A percentile compares a stretch with the other conserved stretches of the same genome.
Evolutionary conservation across 148 eudicot genomes (phyloP).

Genomic region (Camellia sinensis): DNA sequence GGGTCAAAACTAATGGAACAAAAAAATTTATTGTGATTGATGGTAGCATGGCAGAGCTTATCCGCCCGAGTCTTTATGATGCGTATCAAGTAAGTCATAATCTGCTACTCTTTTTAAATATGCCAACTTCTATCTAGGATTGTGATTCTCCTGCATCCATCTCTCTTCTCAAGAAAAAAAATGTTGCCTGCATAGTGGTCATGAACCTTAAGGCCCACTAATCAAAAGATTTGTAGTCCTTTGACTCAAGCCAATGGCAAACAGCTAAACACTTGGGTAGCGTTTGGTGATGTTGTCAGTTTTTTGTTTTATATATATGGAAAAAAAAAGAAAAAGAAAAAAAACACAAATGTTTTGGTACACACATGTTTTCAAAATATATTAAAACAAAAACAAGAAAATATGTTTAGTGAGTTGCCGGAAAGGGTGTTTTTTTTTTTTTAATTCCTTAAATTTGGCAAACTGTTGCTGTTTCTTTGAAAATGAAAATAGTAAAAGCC

Average conservation of each 20-base stretch:
- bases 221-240: neutral
- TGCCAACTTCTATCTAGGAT: neutral
- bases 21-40: conserved; percentile 85
- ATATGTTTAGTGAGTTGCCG: too few relatives aligned
- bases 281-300: too few relatives aligned
- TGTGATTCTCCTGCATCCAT: neutral
- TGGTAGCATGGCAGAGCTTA: conserved; percentile 99
- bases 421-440: too few relatives aligned
- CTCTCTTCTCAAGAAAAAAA: neutral
- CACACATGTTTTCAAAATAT: too few relatives aligned
- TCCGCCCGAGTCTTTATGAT: conserved; percentile 91
- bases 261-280: neutral
- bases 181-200: neutral
- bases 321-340: too few relatives aligned
- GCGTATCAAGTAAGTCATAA: conserved; percentile 76
- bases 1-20: conserved; percentile 94
- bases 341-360: too few relatives aligned
- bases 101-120: neutral
- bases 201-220: neutral
- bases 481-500: too few relatives aligned
- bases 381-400: too few relatives aligned
- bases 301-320: too few relatives aligned
- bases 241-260: neutral
- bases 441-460: too few relatives aligned
- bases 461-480: too few relatives aligned